phyloP scores from a whole-genome alignment of 805 yeast genomes.

The Myxozyma vanderwaltii region DNA sequence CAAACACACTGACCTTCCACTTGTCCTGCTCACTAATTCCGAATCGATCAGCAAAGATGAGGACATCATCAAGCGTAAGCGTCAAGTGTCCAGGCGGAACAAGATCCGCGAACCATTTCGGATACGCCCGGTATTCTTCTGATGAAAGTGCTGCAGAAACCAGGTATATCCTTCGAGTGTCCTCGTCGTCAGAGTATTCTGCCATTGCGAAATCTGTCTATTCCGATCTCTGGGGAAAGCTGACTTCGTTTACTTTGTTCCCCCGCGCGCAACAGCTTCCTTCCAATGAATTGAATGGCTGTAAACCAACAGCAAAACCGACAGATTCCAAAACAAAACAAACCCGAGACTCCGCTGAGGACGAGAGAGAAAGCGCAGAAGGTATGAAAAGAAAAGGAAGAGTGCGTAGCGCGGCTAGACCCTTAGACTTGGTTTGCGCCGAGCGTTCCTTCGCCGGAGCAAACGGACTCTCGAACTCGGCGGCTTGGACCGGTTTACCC shows the following conservation, averaged over 20 bases:
- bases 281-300: too few species aligned
- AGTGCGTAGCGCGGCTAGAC: too few species aligned
- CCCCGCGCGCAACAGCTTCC: too few species aligned
- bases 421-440: too few species aligned
- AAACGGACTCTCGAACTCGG: too few species aligned
- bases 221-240: background rate
- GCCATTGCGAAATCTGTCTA: conserved; percentile 5
- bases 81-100: conserved; percentile 60
- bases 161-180: conserved; percentile 29
- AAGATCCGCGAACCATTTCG: conserved; percentile 91
- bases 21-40: conserved; percentile 57
- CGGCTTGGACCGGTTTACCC: too few species aligned
- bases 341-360: too few species aligned
- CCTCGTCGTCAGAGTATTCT: conserved; percentile 15
- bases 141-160: conserved; percentile 51
- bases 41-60: conserved; percentile 76
- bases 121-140: conserved; percentile 80
- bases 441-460: too few species aligned
- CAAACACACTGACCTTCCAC: conserved; percentile 48
- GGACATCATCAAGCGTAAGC: conserved; percentile 74
- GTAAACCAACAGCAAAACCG: too few species aligned
- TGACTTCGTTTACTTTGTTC: background rate
- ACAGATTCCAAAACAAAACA: too few species aligned
- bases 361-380: too few species aligned
- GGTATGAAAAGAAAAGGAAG: too few species aligned